Evolutionary conservation across 176 grass and related monocot genomes (phyloP), one percentile per base, ranked within the genome.

Genomic region (Triticum monococcum): DNA sequence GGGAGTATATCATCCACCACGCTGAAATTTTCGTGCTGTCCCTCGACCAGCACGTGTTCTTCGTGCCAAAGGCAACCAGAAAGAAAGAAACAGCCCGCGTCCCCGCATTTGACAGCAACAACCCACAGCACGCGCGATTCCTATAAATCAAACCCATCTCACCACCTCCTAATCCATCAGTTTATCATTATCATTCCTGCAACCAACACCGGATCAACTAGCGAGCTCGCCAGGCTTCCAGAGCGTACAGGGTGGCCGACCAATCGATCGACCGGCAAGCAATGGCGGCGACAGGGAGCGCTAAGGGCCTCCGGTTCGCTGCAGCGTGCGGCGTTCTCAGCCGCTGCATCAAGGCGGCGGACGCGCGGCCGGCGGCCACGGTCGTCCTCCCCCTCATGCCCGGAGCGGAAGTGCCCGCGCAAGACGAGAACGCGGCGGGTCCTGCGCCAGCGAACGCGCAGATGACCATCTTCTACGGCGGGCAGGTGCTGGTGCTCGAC

Each of bases 381-480:
- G 64, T 57, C 23, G 52, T 6, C 5, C 72, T 77, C 11, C 73
- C 56, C 8, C 66, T 89, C 56, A 79, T 89, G 66, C 81, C 81
- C 56, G 81, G 76, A 5, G 75, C 81, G 1, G 67, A 84, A 31
- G 57, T 86, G 63, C 33, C 28, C 4, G 17, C 3, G 30, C 13
- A 24, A 20, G 74, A 38, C 6, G 56, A 79, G 16, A 54, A 33
- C 6, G 13, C 36, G 4, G 33, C 8, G 75, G 10, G 7, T 3
- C 36, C 12, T 4, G 2, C 32, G 14, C 31, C 67, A 3, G 67
- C 1, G 9, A 20, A 1, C 37, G 71, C 76, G 13, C 90, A 81
- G 75, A 31, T 93, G 57, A 87, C 95, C 16, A 97, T 97, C 80
- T 86, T 91, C 69, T 97, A 93, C 40, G 88, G 79, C 28, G 28